Evolutionary conservation across 768 basidiomycete genomes (phyloP), one percentile per base, ranked within the genome.

Genomic region (Podaxis sp.): DNA sequence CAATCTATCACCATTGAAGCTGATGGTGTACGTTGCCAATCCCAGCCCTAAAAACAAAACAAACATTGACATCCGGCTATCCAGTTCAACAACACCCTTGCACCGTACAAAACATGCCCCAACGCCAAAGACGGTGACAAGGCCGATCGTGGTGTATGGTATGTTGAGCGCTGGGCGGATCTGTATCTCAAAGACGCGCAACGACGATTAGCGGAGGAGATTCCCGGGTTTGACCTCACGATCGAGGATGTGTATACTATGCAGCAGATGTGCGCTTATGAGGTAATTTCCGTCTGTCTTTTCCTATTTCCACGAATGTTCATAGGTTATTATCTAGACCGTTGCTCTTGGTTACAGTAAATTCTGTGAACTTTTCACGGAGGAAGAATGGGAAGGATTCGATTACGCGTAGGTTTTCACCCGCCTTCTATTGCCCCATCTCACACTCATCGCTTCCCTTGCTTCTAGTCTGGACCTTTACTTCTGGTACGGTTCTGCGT

Each of bases 321-420:
- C 7, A 59, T 49, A 13, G 38, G 6, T 11, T 55, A 53, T 27
- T 36, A 19, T 22, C 2, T 58, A 92, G 90, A 95, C 96, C 17
- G 96, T 96, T 50, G 91, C 93, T 0, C 80, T 96, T 11, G 94
- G 93, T 8, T 96, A 93, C 70, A 94, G 93, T 15, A 89, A 87
- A 65, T 98, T 96, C 76, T 98, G 94, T 66, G 86, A 88, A 59
- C 77, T 97, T 2, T 98, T 98, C 74, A 94, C 93, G 0, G 82
- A 89, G 68, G 87, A 92, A 49, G 95, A 97, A 74, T 98, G 94
- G 95, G 88, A 91, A 70, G 93, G 93, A 0, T 96, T 94, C 72
- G 84, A 93, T 71, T 96, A 97, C 65, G 81, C 89, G 85, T 92
- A 66, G 60, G 89, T 76, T 5, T 37, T 49, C 49, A 9, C 15